Conservation (phyloP, 2,329 filamentous ascomycete genomes). For the Exophiala sp. region DNA sequence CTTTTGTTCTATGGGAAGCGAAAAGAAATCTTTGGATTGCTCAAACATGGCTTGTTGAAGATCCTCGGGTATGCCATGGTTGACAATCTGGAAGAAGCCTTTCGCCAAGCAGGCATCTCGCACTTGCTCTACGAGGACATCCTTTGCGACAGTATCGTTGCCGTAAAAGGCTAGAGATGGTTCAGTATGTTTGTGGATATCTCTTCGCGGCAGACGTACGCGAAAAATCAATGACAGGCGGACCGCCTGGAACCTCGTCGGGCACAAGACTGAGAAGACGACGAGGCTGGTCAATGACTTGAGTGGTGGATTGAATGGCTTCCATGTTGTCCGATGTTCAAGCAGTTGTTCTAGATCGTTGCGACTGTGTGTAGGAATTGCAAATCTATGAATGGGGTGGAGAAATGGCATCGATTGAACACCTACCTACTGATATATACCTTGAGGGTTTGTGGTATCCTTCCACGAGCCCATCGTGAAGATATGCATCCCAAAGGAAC, state of each 20-base stretch:
- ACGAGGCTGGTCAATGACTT: too few relatives aligned
- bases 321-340: too few relatives aligned
- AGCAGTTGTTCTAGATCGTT: too few relatives aligned
- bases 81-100: slow-evolving; percentile 54
- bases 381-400: too few relatives aligned
- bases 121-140: slow-evolving; percentile 33
- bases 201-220: not conserved
- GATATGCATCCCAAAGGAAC: too few relatives aligned
- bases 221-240: not conserved
- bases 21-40: slow-evolving; percentile 47
- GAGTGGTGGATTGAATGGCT: too few relatives aligned
- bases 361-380: too few relatives aligned
- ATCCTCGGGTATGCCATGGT: slow-evolving; percentile 43
- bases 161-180: slow-evolving; percentile 3
- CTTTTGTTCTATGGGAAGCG: slow-evolving; percentile 33
- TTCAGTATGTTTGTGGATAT: not conserved
- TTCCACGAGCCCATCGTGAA: too few relatives aligned
- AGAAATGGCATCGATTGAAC: too few relatives aligned
- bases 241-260: not conserved
- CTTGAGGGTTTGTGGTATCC: too few relatives aligned
- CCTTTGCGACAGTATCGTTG: not conserved
- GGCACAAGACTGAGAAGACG: too few relatives aligned
- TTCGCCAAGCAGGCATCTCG: slow-evolving; percentile 44
- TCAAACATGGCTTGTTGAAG: slow-evolving; percentile 43
- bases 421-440: too few relatives aligned